These are phyloP conservation scores for Clitoria ternatea DNA, from an alignment of 306 rosid genomes.

Conservation along the genomic window DNA sequence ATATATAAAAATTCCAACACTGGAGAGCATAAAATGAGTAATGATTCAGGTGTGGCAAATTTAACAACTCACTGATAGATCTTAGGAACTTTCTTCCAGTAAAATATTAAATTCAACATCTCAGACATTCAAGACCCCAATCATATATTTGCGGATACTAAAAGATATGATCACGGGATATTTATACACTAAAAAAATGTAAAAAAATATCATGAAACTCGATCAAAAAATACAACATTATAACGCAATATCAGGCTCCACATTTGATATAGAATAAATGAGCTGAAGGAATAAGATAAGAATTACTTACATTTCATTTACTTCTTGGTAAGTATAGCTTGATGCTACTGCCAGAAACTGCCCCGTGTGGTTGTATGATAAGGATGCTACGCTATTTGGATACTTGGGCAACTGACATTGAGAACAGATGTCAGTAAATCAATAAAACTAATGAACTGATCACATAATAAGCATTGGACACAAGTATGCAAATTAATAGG, in stretches of 20 bases:
- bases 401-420: conserved; percentile 58
- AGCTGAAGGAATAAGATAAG: background rate
- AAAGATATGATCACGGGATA: background rate
- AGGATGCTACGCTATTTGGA: conserved; percentile 77
- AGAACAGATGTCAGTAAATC: background rate
- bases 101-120: background rate
- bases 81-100: background rate
- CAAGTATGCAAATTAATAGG: background rate
- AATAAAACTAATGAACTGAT: background rate
- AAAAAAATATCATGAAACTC: background rate
- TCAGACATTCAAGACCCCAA: background rate
- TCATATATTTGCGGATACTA: background rate
- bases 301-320: conserved; percentile 59
- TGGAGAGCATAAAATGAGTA: background rate
- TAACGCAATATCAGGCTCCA: background rate
- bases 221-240: background rate
- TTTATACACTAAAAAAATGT: background rate
- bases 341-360: conserved; percentile 80
- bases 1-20: background rate
- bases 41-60: background rate
- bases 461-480: background rate
- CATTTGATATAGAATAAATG: background rate
- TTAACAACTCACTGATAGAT: background rate
- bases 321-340: conserved; percentile 72
- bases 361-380: conserved; percentile 66